Percentiles rank a stretch among this genome's conserved stretches.
These are phyloP conservation scores for Lactarius hatsudake DNA, from an alignment of 768 basidiomycete genomes.

Conservation along the genomic window DNA sequence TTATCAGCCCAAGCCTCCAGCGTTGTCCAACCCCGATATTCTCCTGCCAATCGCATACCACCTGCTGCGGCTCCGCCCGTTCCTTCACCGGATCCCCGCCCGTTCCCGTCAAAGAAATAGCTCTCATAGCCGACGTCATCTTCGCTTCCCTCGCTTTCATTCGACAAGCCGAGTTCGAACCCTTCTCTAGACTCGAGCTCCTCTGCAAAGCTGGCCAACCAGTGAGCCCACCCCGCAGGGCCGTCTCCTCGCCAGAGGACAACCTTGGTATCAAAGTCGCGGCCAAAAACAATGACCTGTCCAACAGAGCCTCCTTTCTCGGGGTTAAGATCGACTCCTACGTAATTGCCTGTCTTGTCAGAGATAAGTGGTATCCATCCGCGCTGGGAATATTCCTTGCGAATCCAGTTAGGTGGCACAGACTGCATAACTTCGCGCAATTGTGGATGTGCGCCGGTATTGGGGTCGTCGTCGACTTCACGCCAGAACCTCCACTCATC, in stretches of 20 bases:
- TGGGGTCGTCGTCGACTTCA: conserved; percentile 85
- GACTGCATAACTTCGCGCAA: conserved; percentile 80
- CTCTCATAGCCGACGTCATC: conserved; percentile 84
- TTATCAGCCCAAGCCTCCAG: conserved; percentile 92
- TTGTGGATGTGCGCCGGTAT: conserved; percentile 73
- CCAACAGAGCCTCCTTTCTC: conserved; percentile 71
- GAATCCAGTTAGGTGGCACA: conserved; percentile 87
- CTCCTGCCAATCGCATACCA: conserved; percentile 70
- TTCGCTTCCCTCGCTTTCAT: conserved; percentile 66
- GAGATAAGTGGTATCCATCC: conserved; percentile 96
- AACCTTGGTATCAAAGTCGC: conserved; percentile 97
- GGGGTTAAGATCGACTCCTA: conserved; percentile 93
- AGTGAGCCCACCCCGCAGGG: conserved; percentile 89
- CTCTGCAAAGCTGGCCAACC: conserved; percentile 88
- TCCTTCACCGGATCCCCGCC: conserved; percentile 74
- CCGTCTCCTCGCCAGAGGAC: conserved; percentile 94
- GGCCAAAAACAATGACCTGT: conserved; percentile 97
- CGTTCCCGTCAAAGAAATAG: conserved; percentile 81
- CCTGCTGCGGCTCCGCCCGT: conserved; percentile 71
- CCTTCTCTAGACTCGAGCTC: conserved; percentile 90
- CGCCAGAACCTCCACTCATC: conserved; percentile 98
- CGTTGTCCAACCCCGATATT: conserved; percentile 90
- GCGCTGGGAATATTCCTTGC: conserved; percentile 84
- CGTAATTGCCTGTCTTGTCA: conserved; percentile 94
- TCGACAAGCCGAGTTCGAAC: conserved; percentile 66